These are phyloP conservation scores for Ophiostoma himal-ulmi DNA, from an alignment of 2,329 filamentous ascomycete species.

Conservation along the genomic window DNA sequence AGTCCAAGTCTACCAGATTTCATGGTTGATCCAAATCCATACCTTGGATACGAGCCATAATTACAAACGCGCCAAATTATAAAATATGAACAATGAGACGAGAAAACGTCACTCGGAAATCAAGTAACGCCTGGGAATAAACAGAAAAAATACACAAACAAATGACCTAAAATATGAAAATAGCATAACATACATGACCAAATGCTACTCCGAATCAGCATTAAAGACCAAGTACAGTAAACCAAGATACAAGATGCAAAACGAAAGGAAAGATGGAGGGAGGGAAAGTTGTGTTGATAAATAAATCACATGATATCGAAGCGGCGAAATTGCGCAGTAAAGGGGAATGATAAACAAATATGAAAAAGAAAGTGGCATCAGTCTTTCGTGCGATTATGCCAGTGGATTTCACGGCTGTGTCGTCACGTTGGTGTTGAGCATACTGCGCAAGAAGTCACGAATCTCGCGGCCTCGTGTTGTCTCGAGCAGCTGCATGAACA, in stretches of 20 bases:
- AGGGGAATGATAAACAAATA: background rate
- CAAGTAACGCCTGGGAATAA: constrained; percentile 5
- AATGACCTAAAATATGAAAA: background rate
- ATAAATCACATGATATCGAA: background rate
- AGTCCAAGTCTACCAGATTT: background rate
- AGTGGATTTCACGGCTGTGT: constrained; percentile 9
- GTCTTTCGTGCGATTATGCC: background rate
- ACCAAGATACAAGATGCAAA: background rate
- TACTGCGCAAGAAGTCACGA: constrained; percentile 24
- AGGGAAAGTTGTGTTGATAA: background rate
- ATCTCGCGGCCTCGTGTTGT: constrained; percentile 25
- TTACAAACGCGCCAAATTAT: constrained; percentile 2
- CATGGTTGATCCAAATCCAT: constrained; percentile 1
- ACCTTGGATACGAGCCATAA: background rate
- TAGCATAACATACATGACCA: background rate
- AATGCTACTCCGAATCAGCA: background rate
- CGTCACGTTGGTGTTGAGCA: constrained; percentile 20
- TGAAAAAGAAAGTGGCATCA: background rate
- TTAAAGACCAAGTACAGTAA: background rate
- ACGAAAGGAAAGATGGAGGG: background rate
- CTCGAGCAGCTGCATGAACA: constrained; percentile 23
- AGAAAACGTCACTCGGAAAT: background rate
- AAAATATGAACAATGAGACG: background rate
- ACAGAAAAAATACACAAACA: background rate
- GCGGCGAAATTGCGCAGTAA: background rate